Evolutionary conservation across 345 rosid species (phyloP).

Genomic region (Acer saccharum): DNA sequence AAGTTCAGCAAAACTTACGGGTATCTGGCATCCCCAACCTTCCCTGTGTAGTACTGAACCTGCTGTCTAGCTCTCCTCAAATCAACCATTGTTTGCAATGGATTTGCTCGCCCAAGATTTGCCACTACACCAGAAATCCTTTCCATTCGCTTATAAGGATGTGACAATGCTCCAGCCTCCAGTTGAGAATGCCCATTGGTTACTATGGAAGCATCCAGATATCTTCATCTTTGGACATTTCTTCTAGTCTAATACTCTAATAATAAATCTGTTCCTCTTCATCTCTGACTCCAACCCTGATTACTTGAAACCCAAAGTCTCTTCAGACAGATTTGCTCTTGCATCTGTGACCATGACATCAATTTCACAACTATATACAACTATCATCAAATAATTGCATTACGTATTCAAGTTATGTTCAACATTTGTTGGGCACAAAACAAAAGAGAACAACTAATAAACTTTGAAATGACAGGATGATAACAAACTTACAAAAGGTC

Average conservation of each 20-base stretch:
- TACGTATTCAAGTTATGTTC: background rate
- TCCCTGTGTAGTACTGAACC: conserved; percentile 36
- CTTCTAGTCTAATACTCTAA: too few species aligned
- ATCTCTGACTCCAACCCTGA: conserved; percentile 67
- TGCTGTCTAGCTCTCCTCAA: conserved; percentile 69
- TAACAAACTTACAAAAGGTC: background rate
- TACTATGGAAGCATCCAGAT: conserved; percentile 81
- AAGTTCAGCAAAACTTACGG: conserved; percentile 62
- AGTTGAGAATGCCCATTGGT: conserved; percentile 71
- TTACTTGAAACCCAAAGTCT: conserved; percentile 73
- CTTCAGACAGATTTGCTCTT: conserved; percentile 77
- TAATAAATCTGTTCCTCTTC: conserved; percentile 24
- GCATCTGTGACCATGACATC: conserved; percentile 51
- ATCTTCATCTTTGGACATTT: conserved; percentile 40
- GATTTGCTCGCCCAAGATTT: conserved; percentile 83
- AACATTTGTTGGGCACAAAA: background rate
- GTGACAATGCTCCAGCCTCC: conserved; percentile 87
- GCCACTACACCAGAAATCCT: conserved; percentile 93
- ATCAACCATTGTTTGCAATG: conserved; percentile 80
- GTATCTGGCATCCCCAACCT: conserved; percentile 96
- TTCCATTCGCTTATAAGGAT: conserved; percentile 78
- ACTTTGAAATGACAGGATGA: background rate
- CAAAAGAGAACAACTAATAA: background rate
- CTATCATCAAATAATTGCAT: background rate
- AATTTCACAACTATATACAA: background rate